These are phyloP conservation scores for Ascochyta fabae DNA, from an alignment of 2,329 filamentous ascomycete genomes.

Conservation along the genomic window DNA sequence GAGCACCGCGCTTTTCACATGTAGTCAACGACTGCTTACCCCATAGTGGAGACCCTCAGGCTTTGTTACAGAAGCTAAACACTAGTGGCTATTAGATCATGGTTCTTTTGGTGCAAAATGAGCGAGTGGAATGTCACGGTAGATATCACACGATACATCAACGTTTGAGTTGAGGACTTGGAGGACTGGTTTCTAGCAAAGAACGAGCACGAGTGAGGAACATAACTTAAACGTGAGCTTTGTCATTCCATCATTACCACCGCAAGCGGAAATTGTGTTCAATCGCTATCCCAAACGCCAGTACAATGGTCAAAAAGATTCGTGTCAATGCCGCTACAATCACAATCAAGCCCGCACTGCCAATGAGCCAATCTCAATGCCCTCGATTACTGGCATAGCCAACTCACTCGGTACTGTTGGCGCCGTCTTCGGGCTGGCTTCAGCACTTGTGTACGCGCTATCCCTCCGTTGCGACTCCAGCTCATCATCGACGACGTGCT, in stretches of 20 bases:
- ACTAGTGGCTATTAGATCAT: too few species aligned
- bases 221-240: background rate
- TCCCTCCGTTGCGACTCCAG: slow-evolving; percentile 28
- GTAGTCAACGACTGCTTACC: too few species aligned
- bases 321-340: background rate
- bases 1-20: too few species aligned
- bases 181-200: too few species aligned
- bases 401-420: slow-evolving; percentile 10
- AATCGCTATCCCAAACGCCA: slow-evolving; percentile 13
- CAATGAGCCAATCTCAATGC: slow-evolving; percentile 9
- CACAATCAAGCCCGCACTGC: slow-evolving; percentile 1
- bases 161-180: too few species aligned
- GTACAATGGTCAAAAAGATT: background rate
- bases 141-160: too few species aligned
- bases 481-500: slow-evolving; percentile 25
- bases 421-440: slow-evolving; percentile 10
- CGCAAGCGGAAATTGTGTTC: background rate
- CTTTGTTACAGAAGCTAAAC: too few species aligned
- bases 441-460: slow-evolving; percentile 19
- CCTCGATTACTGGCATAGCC: slow-evolving; percentile 11
- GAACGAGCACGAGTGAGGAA: too few species aligned
- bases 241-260: background rate
- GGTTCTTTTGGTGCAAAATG: too few species aligned
- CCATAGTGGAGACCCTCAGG: too few species aligned
- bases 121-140: too few species aligned